Evolutionary conservation across 495 filamentous ascomycete genomes (phyloP), one percentile per base, ranked within the genome.

Genomic region (Endocarpon pusillum): DNA sequence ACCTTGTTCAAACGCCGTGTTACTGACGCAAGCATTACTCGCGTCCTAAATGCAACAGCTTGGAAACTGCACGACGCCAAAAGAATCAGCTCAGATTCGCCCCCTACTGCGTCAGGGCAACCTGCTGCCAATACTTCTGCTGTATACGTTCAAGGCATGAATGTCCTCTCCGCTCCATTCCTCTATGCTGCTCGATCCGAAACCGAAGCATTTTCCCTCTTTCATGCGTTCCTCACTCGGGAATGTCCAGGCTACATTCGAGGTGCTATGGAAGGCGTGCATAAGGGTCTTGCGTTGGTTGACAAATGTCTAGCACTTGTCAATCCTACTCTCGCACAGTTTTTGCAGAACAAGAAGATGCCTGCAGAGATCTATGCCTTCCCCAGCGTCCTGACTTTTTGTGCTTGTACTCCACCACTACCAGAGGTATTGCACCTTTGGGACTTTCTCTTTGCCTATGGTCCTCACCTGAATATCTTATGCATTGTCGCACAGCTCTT

Each of bases 91-190:
- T n/a, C n/a, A n/a, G 53, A 62, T 24, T 64, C 58, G 25, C 51
- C 55, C 22, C 50, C 57, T 34, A 36, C 47, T n/a, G 50, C 54
- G 7, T 54, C 56, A 17, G 48, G 54, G 20, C 56, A 51, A 27
- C 50, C 59, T 2, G 31, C 64, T 2, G 73, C 66, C 3, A 71
- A 78, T 42, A 69, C 64, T 28, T 67, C 75, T 10, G 79, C 80
- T 9, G 82, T 81, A 34, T 99, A 99, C 51, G 91, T 96, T 3
- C 89, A 99, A 51, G 89, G 89, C 37, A 96, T 97, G 89, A 97
- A 96, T 49, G 87, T 96, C n/a, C 70, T 97, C n/a, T 86, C 82
- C 22, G 89, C 89, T 6, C 91, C 89, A 0, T 94, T 99, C 45
- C 66, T 96, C 26, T 99, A 99, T 54, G 84, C 86, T 2, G 85